These are phyloP conservation scores for Silene vulgaris DNA, from an alignment of 179 eudicot genomes.

Conservation along the genomic window DNA sequence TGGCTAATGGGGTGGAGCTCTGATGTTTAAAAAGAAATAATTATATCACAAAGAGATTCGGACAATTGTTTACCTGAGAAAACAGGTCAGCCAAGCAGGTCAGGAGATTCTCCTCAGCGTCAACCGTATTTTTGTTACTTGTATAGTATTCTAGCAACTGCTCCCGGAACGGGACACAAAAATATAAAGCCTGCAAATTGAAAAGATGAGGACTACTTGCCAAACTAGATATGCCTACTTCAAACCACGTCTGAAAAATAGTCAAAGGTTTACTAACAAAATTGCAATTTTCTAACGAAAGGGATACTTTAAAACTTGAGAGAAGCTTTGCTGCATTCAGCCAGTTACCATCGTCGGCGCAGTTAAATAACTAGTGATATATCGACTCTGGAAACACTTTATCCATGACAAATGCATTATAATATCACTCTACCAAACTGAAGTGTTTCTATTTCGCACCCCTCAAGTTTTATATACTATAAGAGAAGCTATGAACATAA, in stretches of 20 bases:
- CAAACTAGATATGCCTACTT: slow-evolving; percentile 11
- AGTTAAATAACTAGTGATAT: too few relatives aligned
- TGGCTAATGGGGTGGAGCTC: background rate
- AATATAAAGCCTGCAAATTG: slow-evolving; percentile 73
- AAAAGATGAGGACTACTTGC: background rate
- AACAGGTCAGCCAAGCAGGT: slow-evolving; percentile 91
- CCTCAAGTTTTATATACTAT: too few relatives aligned
- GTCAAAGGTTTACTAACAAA: background rate
- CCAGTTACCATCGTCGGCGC: too few relatives aligned
- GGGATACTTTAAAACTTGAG: too few relatives aligned
- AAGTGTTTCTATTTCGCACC: too few relatives aligned
- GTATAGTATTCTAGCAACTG: slow-evolving; percentile 68
- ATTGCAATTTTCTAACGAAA: background rate
- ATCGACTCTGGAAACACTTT: too few relatives aligned
- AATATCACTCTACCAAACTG: background rate
- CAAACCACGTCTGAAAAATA: background rate
- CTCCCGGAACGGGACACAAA: slow-evolving; percentile 87
- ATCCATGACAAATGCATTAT: background rate
- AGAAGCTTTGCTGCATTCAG: too few relatives aligned
- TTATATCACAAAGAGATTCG: background rate
- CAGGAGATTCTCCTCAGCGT: slow-evolving; percentile 76
- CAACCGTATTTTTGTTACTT: slow-evolving; percentile 53
- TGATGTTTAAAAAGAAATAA: background rate
- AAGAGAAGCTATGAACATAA: too few relatives aligned
- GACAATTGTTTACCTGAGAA: slow-evolving; percentile 51